Conservation (phyloP, 169 alveolate species). For the Plasmodium coatneyi region DNA sequence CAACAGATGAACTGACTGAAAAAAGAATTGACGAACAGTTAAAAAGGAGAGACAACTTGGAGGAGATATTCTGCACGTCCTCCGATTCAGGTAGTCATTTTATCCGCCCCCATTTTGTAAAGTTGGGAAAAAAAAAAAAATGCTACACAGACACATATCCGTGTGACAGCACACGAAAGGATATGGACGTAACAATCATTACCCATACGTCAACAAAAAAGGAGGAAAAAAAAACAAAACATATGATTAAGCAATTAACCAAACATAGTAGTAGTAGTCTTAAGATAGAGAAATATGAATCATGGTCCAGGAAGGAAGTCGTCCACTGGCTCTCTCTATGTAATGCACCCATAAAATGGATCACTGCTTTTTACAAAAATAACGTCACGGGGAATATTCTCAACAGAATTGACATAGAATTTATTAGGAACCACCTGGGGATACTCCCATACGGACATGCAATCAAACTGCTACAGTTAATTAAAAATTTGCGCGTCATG, state of each 20-base stretch:
- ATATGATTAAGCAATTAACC: background rate
- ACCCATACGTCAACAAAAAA: background rate
- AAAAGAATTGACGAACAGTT: background rate
- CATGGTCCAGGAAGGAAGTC: constrained; percentile 41
- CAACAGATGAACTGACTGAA: background rate
- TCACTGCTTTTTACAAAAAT: constrained; percentile 36
- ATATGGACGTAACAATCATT: background rate
- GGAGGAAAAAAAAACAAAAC: constrained; percentile 1
- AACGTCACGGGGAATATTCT: constrained; percentile 20
- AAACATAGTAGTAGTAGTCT: background rate
- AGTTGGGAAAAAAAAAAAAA: background rate
- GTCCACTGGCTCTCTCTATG: constrained; percentile 53
- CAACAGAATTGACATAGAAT: constrained; percentile 5
- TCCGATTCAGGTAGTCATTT: constrained; percentile 1
- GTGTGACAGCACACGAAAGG: background rate
- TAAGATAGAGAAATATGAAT: constrained; percentile 31
- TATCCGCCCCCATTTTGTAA: background rate
- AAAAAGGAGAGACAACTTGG: background rate
- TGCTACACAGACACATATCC: background rate
- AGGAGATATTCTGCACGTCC: background rate
- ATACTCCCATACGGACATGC: constrained; percentile 66
- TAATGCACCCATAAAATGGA: constrained; percentile 50
- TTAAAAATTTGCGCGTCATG: constrained; percentile 23
- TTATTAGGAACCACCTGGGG: constrained; percentile 29
- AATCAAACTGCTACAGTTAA: constrained; percentile 39